Evolutionary conservation across 2,329 filamentous ascomycete genomes (phyloP), one percentile per base, ranked within the genome.

Genomic region (Fusarium clavum): DNA sequence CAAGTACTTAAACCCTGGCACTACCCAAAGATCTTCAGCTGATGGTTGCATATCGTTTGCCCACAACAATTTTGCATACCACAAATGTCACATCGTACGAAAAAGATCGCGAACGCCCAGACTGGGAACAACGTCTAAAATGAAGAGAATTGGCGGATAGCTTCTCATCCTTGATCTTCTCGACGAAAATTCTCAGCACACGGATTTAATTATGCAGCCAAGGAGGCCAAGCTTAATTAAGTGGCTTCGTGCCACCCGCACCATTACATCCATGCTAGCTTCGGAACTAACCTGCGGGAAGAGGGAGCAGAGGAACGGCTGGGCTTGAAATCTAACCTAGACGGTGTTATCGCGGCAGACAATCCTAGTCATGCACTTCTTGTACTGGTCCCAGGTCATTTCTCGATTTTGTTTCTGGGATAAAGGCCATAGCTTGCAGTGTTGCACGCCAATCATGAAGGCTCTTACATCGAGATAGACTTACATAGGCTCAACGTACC

Each of bases 371-470:
- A 41, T 47, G 41, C 30, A 58, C 18, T n/a, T 60, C 29, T 25
- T 14, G 45, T 41, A 40, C 45, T 51, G n/a, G 25, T 41, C 18
- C 27, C 59, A 49, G 49, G 59, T 46, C 40, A 63, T 43, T 44
- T 41, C 48, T 64, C 49, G 34, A 53, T 25, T 29, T 53, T 11
- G 14, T 20, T 41, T n/a, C 49, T 27, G 24, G 49, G 32, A 38
- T 51, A 29, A 27, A 57, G 22, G 44, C 10, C 30, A 40, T 32
- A 38, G 24, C 40, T 38, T 40, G 52, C 32, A 46, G 45, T 18
- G 47, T 45, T 45, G 41, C n/a, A 60, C 27, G 41, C 53, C 61
- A 65, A 65, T 65, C 46, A 65, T 38, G 46, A 25, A 18, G 46
- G 16, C 12, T 65, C 44, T 52, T 25, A 13, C 29, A 51, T 27